These are phyloP conservation scores for Penicillium soppii DNA, from an alignment of 495 filamentous ascomycete species.

Conservation along the genomic window DNA sequence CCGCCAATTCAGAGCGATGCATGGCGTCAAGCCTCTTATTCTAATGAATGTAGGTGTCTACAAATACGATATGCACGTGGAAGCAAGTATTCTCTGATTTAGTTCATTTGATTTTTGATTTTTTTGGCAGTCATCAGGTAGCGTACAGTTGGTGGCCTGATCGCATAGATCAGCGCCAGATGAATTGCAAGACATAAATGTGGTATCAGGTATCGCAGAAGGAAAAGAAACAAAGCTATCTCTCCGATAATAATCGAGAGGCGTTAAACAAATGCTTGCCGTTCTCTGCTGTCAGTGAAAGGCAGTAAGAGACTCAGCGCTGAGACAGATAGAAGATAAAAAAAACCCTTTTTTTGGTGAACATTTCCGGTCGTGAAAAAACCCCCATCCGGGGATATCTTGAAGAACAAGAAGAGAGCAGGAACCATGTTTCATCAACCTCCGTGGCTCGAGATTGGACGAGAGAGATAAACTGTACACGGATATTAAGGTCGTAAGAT, in stretches of 20 bases:
- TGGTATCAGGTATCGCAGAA: constrained; percentile 43
- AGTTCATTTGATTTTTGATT: constrained; percentile 12
- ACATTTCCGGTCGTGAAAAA: constrained; percentile 5
- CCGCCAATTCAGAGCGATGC: constrained; percentile 22
- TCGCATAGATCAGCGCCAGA: background rate
- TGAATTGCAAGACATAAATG: constrained; percentile 13
- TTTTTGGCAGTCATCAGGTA: constrained; percentile 17
- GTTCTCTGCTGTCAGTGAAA: constrained; percentile 13
- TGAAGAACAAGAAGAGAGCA: background rate
- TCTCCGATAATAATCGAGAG: constrained; percentile 13
- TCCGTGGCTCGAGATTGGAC: constrained; percentile 15
- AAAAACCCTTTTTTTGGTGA: constrained; percentile 14
- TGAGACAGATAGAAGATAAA: constrained; percentile 9
- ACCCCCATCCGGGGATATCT: constrained; percentile 9
- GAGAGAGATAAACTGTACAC: constrained; percentile 42
- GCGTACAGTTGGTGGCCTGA: constrained; percentile 23
- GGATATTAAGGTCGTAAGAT: constrained; percentile 38
- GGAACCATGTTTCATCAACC: constrained; percentile 16
- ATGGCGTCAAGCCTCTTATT: constrained; percentile 16
- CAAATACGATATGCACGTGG: constrained; percentile 19
- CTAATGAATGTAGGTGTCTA: constrained; percentile 3
- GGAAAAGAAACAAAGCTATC: constrained; percentile 17
- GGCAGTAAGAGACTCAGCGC: constrained; percentile 9
- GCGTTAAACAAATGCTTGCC: constrained; percentile 9
- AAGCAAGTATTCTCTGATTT: constrained; percentile 2